Evolutionary conservation across 2,329 filamentous ascomycete species (phyloP).

Genomic region (Raffaelea albimanens): DNA sequence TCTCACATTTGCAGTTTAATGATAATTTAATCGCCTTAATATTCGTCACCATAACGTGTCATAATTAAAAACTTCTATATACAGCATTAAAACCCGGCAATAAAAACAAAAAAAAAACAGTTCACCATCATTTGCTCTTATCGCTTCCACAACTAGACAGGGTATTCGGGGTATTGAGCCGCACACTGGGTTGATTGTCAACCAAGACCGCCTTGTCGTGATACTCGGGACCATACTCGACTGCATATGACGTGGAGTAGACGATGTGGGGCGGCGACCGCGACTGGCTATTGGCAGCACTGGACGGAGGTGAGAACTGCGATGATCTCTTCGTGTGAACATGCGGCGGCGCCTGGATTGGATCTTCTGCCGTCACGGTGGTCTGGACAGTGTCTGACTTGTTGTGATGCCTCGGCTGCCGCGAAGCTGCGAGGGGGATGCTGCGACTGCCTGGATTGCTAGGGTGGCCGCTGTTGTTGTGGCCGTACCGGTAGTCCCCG

Average conservation of each 20-base stretch:
- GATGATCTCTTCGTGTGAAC: neutral
- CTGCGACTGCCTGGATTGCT: neutral
- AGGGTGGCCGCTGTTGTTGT: neutral
- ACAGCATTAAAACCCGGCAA: too few relatives aligned
- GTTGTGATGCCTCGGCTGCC: too few relatives aligned
- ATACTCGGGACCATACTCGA: constrained; percentile 1
- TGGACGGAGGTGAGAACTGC: neutral
- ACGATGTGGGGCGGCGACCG: neutral
- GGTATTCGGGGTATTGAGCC: neutral
- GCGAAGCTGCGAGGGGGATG: neutral
- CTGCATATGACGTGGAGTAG: constrained; percentile 1
- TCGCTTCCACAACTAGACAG: neutral
- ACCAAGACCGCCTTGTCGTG: constrained; percentile 1
- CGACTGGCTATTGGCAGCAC: neutral
- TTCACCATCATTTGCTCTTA: too few relatives aligned
- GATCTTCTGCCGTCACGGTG: neutral
- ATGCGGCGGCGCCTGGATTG: neutral
- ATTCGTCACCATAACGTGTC: too few relatives aligned
- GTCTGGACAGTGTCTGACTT: neutral
- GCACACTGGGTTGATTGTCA: neutral
- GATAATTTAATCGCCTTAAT: too few relatives aligned
- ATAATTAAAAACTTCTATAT: too few relatives aligned
- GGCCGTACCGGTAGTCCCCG: neutral
- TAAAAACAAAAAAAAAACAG: too few relatives aligned
- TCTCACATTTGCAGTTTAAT: too few relatives aligned